Base-by-base conservation (phyloP, 2,329 filamentous ascomycete genomes). In the Cladosporium sp. region DNA sequence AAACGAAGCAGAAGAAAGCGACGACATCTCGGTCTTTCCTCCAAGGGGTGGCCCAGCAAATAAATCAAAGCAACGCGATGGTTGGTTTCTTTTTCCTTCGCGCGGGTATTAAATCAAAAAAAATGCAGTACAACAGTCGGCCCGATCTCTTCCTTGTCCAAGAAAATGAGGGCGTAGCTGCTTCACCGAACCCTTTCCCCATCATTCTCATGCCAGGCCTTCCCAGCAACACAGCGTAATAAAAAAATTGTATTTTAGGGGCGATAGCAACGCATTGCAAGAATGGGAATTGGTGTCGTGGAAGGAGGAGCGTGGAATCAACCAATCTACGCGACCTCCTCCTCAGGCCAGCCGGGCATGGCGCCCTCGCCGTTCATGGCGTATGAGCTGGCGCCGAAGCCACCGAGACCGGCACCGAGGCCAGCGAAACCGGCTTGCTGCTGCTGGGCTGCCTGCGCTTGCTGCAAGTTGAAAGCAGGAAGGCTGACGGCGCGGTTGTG, bases 401-500 rank as follows among this genome's bases (percentile, higher is more conserved):
- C 86, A 66, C 85, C 84, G 24, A 88, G 81, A 6, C 84, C 86
- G 38, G 84, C 84, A 68, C 84, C 84, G 71, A 88, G 82, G 72
- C 86, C 85, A 12, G 83, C 85, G 71, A 87, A 87, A 65, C 84
- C 86, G 69, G 77, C 79, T 64, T 83, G 49, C 80, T 81, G 80
- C 59, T 74, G 69, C 55, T 78, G 77, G 65, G 74, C 74, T 65
- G 78, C 76, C 58, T 73, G 72, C 18, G 72, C 70, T 36, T 71
- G 72, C 58, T 71, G 78, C 64, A 88, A 85, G 2, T 85, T 86
- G 76, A 89, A 89, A 6, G 86, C 87, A 0, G 95, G 95, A 74
- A 99, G 82, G 77, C 93, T 97, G 67, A 97, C 92, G 38, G 95
- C 93, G 44, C 95, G 90, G 74, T 88, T 94, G 75, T 90, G 88